Evolutionary conservation across 177 flowering plant genomes (phyloP).

Genomic region (Vitis hybrid): DNA sequence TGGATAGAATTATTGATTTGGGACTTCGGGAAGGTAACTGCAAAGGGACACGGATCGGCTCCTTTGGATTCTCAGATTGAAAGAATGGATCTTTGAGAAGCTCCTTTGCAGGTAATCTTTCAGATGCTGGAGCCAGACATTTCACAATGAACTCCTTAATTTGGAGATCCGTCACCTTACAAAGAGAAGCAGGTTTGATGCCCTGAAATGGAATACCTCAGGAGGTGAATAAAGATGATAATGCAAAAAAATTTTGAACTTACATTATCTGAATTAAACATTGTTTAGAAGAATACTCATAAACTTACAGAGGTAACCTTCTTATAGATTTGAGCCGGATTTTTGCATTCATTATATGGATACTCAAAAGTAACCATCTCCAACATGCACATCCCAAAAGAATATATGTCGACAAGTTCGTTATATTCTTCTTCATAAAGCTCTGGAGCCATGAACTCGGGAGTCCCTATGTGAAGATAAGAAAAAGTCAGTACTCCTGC

Average conservation of each 20-base stretch:
- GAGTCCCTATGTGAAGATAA: constrained; percentile 34
- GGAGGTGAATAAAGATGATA: not conserved
- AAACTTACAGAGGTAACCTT: constrained; percentile 51
- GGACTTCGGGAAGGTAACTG: constrained; percentile 17
- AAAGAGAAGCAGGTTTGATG: constrained; percentile 44
- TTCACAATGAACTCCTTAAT: constrained; percentile 43
- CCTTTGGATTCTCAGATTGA: constrained; percentile 21
- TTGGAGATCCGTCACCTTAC: constrained; percentile 33
- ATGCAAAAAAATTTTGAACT: not conserved
- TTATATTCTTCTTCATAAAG: constrained; percentile 51
- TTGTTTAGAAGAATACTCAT: not conserved
- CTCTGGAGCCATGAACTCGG: constrained; percentile 61
- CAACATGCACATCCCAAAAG: constrained; percentile 52
- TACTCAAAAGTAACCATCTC: constrained; percentile 52
- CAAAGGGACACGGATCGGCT: constrained; percentile 21
- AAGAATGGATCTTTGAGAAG: constrained; percentile 40
- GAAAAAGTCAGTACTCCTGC: not conserved
- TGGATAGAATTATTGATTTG: constrained; percentile 3
- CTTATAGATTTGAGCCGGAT: constrained; percentile 50
- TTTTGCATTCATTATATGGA: constrained; percentile 50
- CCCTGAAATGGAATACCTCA: constrained; percentile 29
- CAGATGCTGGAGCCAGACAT: constrained; percentile 42
- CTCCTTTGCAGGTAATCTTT: constrained; percentile 39
- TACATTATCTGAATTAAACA: not conserved
- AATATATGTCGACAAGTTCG: constrained; percentile 49